These are phyloP conservation scores for Magnolia officinalis DNA, from an alignment of 164 flowering plant genomes.

Conservation along the genomic window DNA sequence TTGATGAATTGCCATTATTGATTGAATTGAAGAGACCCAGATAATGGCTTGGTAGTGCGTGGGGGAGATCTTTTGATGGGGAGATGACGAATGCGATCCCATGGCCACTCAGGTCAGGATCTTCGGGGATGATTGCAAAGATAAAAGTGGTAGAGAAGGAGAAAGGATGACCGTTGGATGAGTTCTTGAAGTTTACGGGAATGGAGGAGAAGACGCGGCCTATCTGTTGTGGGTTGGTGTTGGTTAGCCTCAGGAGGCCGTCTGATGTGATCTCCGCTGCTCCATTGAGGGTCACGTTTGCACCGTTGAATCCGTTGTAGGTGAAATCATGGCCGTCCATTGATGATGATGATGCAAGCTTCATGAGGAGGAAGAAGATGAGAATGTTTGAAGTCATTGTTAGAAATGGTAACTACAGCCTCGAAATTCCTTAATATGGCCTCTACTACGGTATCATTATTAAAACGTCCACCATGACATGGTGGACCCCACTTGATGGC, in stretches of 20 bases:
- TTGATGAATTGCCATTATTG: constrained; percentile 10
- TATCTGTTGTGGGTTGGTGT: background rate
- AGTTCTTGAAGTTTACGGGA: constrained; percentile 16
- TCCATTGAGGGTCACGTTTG: constrained; percentile 7
- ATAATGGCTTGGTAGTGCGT: constrained; percentile 7
- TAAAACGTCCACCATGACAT: too few species aligned
- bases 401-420: too few species aligned
- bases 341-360: background rate
- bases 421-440: too few species aligned
- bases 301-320: constrained; percentile 7
- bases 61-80: constrained; percentile 12
- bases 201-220: constrained; percentile 13
- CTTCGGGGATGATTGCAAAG: constrained; percentile 17
- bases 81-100: constrained; percentile 26
- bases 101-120: constrained; percentile 10
- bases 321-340: background rate
- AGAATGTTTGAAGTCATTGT: background rate
- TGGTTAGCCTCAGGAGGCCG: constrained; percentile 12
- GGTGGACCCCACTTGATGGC: too few species aligned
- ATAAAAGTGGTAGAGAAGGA: constrained; percentile 32
- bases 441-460: too few species aligned
- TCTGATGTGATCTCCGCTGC: constrained; percentile 8
- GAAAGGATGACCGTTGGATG: background rate
- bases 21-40: constrained; percentile 25
- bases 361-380: background rate